Evolutionary conservation across 106 monocot species (phyloP), one percentile per base, ranked within the genome.

Genomic region (Cymbidium sinense): DNA sequence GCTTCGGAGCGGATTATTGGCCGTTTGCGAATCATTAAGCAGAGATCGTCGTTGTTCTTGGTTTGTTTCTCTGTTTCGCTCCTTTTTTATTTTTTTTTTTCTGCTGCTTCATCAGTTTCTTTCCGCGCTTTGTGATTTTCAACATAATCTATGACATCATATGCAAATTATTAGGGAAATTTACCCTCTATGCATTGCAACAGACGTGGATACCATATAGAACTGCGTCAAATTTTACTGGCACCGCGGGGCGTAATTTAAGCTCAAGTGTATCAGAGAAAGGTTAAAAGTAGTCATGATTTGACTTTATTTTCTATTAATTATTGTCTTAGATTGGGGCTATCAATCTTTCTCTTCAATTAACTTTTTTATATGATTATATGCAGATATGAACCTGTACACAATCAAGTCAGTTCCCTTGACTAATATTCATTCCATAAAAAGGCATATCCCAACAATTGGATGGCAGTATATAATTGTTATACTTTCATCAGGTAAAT

Each of bases 121-220:
- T 36, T 10, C 1, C 11, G 23, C 20, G 12, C 12, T 58, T 58
- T 58, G 58, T 2, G 23, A 6, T 36, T 73, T 37, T 64, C 29
- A n/a, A 33, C n/a, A 9, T n/a, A 15, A 13, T 47, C 15, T 47
- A 47, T 47, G 47, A 47, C 47, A 47, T 47, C 13, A 15, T 11
- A 47, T 12, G 47, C 2, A 15, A 15, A 0, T 12, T 62, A 4
- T 20, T 35, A 3, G 7, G 37, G 7, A 30, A 7, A 1, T 3
- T 15, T 58, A 27, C 37, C 21, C 17, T 23, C 7, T 44, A 29
- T 35, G 52, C 33, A 84, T 25, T 44, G 6, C 73, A 30, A 27
- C 79, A 94, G 94, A 79, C 81, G 43, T 94, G 94, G 94, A 85
- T 93, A 44, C 93, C 93, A 0, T 88, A 90, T 76, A 88, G 86